Base-by-base conservation (phyloP, 345 rosid species). In the Acer campestre region DNA sequence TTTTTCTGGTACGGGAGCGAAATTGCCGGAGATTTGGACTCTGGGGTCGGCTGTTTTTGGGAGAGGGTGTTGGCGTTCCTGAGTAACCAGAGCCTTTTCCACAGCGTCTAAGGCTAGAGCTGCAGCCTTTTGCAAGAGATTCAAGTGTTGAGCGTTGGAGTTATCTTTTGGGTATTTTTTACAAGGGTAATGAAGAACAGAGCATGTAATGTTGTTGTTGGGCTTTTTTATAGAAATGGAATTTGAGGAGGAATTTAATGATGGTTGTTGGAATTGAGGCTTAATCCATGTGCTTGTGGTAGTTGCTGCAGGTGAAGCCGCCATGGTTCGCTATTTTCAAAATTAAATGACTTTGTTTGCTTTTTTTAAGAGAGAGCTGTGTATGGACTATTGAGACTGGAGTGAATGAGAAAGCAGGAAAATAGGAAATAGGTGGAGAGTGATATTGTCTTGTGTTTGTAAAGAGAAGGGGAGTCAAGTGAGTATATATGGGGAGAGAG, bases 1-100 rank as follows among this genome's bases (percentile, higher is more conserved):
- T 44, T 90, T 93, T 61, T 92, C 91, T 0, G 89, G 85, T 2
- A 94, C 97, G 13, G 98, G 98, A 42, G 98, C 89, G 62, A 89
- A 94, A 70, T 94, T 94, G 0, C 98, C 98, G 55, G 90, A 77
- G 77, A 94, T 94, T 81, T 94, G 98, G 17, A 90, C 86, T 0
- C 18, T 10, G 3, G 98, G 97, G 81, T 94, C 95, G 0, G 97
- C 88, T 0, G 95, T 92, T 84, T 84, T 90, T 20, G 98, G 97
- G 12, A 94, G 93, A 6, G 95, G 90, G 18, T 81, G 89, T 4
- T 80, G 75, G 16, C 85, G 75, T 73, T 94, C 98, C 31, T 84
- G 92, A 8, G 86, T 84, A 2, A 88, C 82, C 23, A 94, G 80
- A 70, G 90, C 87, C 48, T 73, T 71, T 70, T 94, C 98, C 4